Base-by-base conservation (phyloP, 441 rosid genomes). In the Pelargonium exstipulatum region DNA sequence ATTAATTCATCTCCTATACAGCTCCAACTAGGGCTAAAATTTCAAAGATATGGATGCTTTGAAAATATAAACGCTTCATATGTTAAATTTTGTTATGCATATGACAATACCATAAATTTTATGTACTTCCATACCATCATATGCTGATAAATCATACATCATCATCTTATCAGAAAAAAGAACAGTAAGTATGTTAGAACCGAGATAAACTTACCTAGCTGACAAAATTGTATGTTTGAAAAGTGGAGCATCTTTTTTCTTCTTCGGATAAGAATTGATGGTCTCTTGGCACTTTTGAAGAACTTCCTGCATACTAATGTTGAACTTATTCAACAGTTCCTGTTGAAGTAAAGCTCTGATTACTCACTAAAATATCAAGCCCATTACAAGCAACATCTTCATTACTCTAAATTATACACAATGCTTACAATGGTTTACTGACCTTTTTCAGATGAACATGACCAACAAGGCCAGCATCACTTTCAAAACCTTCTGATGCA, bases 381-480 rank as follows among this genome's bases (percentile, higher is more conserved):
- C 69, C 69, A 71, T 67, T 70, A 74, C 17, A 68, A 62, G 45
- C 13, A 66, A 51, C 26, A 35, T n/a, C 40, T 71, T 65, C 42
- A 35, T 63, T 43, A 66, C 62, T 64, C 45, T 62, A 13, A 76
- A 60, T 32, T 58, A 66, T 42, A 64, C 2, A 43, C 63, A 73
- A 71, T 68, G 69, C 68, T 69, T 60, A 65, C 45, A 73, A 76
- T 49, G 49, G 66, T 66, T 66, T 26, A 71, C 35, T 64, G 69
- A 90, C 99, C 98, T 88, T 82, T 46, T 88, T 71, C 48, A 95
- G 88, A 80, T 92, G 95, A 74, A 92, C 64, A 78, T 92, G 97
- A 49, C 96, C 98, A 68, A 85, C 83, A 73, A 92, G 85, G 65
- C 90, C 85, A n/a, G 82, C 68, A 68, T 86, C 90, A 76, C 46